phyloP scores from a whole-genome alignment of 169 alveolate genomes.

The Eimeria sp. region DNA sequence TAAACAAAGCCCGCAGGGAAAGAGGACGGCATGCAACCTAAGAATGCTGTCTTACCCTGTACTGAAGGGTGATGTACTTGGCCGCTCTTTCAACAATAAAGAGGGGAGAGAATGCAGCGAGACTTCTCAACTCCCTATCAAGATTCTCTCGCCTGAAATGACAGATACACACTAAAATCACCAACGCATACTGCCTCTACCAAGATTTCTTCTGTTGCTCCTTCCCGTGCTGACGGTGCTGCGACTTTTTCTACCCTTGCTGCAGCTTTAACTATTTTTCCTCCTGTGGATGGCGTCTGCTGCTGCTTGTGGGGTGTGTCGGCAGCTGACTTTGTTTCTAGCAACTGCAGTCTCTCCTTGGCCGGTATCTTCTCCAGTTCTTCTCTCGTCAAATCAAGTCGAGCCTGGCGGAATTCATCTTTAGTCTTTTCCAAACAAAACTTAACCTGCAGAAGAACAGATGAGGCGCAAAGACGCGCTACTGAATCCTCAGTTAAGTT shows the following conservation, averaged over 20 bases:
- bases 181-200: background rate
- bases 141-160: slow-evolving; percentile 72
- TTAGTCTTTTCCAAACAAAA: slow-evolving; percentile 40
- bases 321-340: slow-evolving; percentile 51
- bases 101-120: slow-evolving; percentile 83
- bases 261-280: background rate
- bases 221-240: background rate
- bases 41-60: slow-evolving; percentile 47
- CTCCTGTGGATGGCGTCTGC: background rate
- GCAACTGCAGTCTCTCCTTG: slow-evolving; percentile 22
- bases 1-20: background rate
- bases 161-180: background rate
- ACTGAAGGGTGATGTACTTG: slow-evolving; percentile 78
- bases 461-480: background rate
- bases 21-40: background rate
- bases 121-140: slow-evolving; percentile 71
- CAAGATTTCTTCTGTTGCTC: background rate
- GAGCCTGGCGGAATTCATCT: slow-evolving; percentile 54
- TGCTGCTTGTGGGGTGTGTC: slow-evolving; percentile 2
- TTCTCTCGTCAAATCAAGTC: slow-evolving; percentile 56
- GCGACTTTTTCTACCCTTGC: background rate
- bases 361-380: slow-evolving; percentile 48
- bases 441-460: background rate
- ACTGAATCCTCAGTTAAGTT: background rate
- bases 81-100: slow-evolving; percentile 80